A percentile compares a stretch with the other conserved stretches of the same genome.
phyloP scores from a whole-genome alignment of 192 early-diverging fungal species.

The Backusella morwellensis region DNA sequence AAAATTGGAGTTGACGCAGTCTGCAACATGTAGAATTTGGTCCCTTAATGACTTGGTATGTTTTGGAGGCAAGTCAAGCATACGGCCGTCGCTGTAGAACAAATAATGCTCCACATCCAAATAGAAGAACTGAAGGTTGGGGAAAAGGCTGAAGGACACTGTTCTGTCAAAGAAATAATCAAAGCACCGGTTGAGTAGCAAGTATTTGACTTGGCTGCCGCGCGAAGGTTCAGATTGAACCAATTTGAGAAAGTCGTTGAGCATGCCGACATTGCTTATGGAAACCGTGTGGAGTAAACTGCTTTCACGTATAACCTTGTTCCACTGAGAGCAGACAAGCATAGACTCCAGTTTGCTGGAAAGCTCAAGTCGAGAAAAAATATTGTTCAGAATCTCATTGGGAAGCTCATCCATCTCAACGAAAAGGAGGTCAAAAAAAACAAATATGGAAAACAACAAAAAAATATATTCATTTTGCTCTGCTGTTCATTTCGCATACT shows the following conservation, averaged over 20 bases:
- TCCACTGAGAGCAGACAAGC: neutral
- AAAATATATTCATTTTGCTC: neutral
- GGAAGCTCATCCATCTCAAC: conserved; percentile 1
- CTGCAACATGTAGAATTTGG: neutral
- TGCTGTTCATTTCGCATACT: neutral
- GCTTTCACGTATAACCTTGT: neutral
- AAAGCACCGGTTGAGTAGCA: neutral
- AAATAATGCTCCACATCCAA: conserved; percentile 1
- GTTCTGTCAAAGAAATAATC: neutral
- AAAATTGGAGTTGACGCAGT: neutral
- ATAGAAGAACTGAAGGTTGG: neutral
- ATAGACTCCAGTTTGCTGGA: neutral
- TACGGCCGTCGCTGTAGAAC: neutral
- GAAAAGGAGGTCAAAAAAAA: neutral
- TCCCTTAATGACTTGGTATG: neutral
- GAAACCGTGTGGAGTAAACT: neutral
- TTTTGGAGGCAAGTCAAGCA: conserved; percentile 1
- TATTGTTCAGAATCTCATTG: neutral
- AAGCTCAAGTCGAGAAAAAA: neutral
- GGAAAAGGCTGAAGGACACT: neutral
- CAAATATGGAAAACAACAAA: neutral
- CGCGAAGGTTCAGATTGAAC: neutral
- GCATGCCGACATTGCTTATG: conserved; percentile 2
- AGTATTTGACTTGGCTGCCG: neutral
- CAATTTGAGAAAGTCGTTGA: neutral